Conservation (phyloP, 768 basidiomycete species). For the Vishniacozyma victoriae region DNA sequence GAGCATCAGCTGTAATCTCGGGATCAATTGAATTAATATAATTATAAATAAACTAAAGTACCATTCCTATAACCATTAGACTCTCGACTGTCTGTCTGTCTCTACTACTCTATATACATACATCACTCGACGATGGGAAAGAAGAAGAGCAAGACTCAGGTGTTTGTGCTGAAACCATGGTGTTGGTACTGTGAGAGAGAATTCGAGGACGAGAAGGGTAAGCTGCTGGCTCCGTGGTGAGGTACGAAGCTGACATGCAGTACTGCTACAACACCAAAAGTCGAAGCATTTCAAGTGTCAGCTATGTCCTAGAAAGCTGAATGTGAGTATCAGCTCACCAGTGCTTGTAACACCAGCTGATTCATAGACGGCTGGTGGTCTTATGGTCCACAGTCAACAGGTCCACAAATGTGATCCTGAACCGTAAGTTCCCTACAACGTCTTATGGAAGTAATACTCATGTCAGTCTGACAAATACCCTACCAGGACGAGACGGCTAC, state of each 20-base stretch:
- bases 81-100: no score
- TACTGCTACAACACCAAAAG: constrained; percentile 98
- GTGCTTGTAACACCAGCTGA: constrained; percentile 3
- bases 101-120: not conserved
- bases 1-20: no score
- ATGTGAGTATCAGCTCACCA: constrained; percentile 52
- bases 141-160: constrained; percentile 40
- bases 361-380: constrained; percentile 74
- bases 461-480: constrained; percentile 84
- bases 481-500: constrained; percentile 93
- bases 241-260: constrained; percentile 49
- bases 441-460: not conserved
- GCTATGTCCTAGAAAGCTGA: constrained; percentile 88
- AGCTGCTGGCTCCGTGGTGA: constrained; percentile 21
- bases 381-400: constrained; percentile 96
- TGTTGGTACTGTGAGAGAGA: constrained; percentile 99
- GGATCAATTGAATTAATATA: no score
- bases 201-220: constrained; percentile 98
- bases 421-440: constrained; percentile 53
- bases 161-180: constrained; percentile 56
- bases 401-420: constrained; percentile 99
- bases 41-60: no score
- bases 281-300: constrained; percentile 99
- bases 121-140: constrained; percentile 34
- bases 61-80: no score